Evolutionary conservation across 2,329 filamentous ascomycete species (phyloP), one percentile per base, ranked within the genome.

Genomic region (Verticillium dahliae): DNA sequence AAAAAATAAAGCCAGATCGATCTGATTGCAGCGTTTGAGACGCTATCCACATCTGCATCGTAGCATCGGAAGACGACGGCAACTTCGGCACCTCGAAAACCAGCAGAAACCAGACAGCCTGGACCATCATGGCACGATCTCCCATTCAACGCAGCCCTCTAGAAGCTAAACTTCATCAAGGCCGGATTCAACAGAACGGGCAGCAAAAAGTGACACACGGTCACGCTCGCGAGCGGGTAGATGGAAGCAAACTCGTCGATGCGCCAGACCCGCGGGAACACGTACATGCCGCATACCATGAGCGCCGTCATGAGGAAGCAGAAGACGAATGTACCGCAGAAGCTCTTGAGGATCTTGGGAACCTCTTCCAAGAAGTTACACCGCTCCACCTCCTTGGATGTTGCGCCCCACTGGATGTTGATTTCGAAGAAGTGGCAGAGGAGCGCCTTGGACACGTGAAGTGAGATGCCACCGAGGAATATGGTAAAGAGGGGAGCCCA

Each of bases 131-230:
- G 3, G 27, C 27, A 31, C 27, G 4, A 3, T 31, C 27, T 31
- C 27, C 27, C 27, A 31, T 31, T 31, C 27, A 31, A 31, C 3
- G 27, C 27, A 31, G 35, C 9, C n/a, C 56, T 39, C 57, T 78
- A 87, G 78, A 80, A 87, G 54, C 81, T 84, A 68, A 87, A 85
- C 69, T 81, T 78, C 85, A 89, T 88, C 74, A 88, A 69, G 58
- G 83, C 84, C 22, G 86, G 86, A 67, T 88, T 88, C 63, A 88
- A 72, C 62, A 78, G 78, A 57, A 89, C 80, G 11, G 85, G 85
- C 62, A 87, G 71, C 50, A 84, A 71, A 68, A 87, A 84, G 69
- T 88, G 84, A 39, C 76, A 77, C 56, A 79, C 72, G 14, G 87
- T 74, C 45, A 85, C 74, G 50, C 76, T 79, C 31, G 72, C 73